These are phyloP conservation scores for Pseudocercospora fuligena DNA, from an alignment of 2,329 filamentous ascomycete genomes.

Conservation along the genomic window DNA sequence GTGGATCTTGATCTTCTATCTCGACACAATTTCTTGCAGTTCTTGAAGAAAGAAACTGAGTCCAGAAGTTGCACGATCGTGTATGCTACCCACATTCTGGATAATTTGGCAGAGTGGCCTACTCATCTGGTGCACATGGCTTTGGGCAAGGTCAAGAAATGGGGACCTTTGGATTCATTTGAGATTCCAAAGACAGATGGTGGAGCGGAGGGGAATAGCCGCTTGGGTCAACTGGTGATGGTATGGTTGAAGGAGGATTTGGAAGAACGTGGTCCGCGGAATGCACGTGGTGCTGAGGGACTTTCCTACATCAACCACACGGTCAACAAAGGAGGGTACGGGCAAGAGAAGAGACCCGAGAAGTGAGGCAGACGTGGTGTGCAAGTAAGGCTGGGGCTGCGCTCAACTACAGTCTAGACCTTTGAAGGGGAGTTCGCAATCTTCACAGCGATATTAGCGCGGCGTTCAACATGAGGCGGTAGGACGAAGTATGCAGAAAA, in stretches of 20 bases:
- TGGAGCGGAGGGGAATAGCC: constrained; percentile 71
- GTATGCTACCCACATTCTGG: constrained; percentile 95
- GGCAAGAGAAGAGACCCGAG: constrained; percentile 55
- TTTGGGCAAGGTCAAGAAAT: constrained; percentile 83
- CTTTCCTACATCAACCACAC: constrained; percentile 63
- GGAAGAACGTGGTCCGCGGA: constrained; percentile 76
- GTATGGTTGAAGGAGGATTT: constrained; percentile 85
- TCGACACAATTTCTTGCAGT: constrained; percentile 81
- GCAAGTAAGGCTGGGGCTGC: background rate
- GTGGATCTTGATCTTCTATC: constrained; percentile 91
- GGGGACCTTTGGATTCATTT: constrained; percentile 75
- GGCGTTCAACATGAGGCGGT: constrained; percentile 7
- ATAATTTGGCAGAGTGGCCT: constrained; percentile 93
- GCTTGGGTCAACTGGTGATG: constrained; percentile 84
- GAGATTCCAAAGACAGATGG: constrained; percentile 59
- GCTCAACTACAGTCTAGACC: background rate
- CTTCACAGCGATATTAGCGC: background rate
- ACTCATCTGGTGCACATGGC: constrained; percentile 97
- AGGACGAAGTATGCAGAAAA: background rate
- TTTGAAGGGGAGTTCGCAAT: background rate
- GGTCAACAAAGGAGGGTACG: constrained; percentile 68
- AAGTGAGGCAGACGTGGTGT: constrained; percentile 10
- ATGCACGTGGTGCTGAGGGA: constrained; percentile 64
- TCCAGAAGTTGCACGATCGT: constrained; percentile 84
- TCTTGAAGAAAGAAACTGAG: constrained; percentile 87